Percentiles rank a stretch among this genome's conserved stretches.
Evolutionary conservation across 345 rosid genomes (phyloP).

Genomic region (Populus nigra): DNA sequence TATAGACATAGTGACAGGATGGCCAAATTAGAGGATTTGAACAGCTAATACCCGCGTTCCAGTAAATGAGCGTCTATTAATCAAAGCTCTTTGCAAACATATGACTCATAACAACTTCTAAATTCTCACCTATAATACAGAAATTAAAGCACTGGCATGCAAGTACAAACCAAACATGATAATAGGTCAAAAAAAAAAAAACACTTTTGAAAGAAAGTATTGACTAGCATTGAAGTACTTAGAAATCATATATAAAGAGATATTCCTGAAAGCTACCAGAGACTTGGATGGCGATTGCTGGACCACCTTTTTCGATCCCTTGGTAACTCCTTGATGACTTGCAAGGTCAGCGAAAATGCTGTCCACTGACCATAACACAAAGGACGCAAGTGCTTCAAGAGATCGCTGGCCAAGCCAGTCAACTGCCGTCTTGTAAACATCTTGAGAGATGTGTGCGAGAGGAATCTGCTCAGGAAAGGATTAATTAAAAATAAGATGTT

Average conservation of each 20-base stretch:
- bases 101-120: background rate
- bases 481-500: background rate
- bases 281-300: constrained; percentile 13
- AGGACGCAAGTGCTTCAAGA: constrained; percentile 7
- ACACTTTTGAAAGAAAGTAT: background rate
- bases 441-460: constrained; percentile 2
- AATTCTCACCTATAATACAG: background rate
- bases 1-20: background rate
- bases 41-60: background rate
- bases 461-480: background rate
- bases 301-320: constrained; percentile 6
- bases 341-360: background rate
- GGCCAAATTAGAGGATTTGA: background rate
- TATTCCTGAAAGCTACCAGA: constrained; percentile 2
- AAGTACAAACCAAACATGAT: background rate
- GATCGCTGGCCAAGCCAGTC: constrained; percentile 12
- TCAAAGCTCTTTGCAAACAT: background rate
- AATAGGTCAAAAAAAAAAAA: background rate
- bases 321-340: constrained; percentile 6
- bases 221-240: background rate
- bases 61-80: background rate
- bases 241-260: background rate
- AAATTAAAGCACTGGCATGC: background rate
- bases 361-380: constrained; percentile 14
- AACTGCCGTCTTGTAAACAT: constrained; percentile 10